These are phyloP conservation scores for Medicago lupulina DNA, from an alignment of 306 rosid genomes.

Conservation along the genomic window DNA sequence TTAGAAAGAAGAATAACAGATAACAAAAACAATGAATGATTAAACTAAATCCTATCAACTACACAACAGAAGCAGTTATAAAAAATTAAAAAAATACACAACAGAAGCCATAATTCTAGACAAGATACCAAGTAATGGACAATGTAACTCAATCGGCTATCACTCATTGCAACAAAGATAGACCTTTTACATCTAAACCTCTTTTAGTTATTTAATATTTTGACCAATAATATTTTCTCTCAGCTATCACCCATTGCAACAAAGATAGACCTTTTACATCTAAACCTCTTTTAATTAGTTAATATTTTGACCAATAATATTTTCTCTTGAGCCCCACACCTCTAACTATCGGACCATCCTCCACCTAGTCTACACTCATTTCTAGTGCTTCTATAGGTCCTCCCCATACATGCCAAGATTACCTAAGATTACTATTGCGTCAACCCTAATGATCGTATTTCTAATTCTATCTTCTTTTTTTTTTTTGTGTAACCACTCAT, in stretches of 20 bases:
- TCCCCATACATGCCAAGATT: background rate
- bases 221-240: background rate
- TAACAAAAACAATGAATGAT: constrained; percentile 13
- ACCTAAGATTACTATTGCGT: background rate
- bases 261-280: constrained; percentile 12
- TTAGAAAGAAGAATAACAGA: constrained; percentile 29
- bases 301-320: background rate
- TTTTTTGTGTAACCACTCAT: constrained; percentile 1
- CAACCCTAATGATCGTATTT: background rate
- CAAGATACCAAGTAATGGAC: constrained; percentile 14
- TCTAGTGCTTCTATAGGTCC: constrained; percentile 4
- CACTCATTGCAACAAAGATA: constrained; percentile 1
- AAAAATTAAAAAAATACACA: background rate
- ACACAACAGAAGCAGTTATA: background rate
- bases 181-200: constrained; percentile 23
- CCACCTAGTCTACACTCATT: background rate
- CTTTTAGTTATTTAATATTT: background rate
- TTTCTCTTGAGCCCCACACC: background rate
- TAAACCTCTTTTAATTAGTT: background rate
- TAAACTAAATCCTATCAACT: constrained; percentile 4
- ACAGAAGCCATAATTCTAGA: constrained; percentile 24
- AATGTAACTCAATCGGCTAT: constrained; percentile 10
- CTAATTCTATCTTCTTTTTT: background rate
- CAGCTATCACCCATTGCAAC: too few relatives aligned
- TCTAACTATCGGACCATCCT: constrained; percentile 12